Percentiles rank a stretch among this genome's conserved stretches.
These are phyloP conservation scores for Haplosporangium sp. DNA, from an alignment of 371 early-diverging fungal species.

Conservation along the genomic window DNA sequence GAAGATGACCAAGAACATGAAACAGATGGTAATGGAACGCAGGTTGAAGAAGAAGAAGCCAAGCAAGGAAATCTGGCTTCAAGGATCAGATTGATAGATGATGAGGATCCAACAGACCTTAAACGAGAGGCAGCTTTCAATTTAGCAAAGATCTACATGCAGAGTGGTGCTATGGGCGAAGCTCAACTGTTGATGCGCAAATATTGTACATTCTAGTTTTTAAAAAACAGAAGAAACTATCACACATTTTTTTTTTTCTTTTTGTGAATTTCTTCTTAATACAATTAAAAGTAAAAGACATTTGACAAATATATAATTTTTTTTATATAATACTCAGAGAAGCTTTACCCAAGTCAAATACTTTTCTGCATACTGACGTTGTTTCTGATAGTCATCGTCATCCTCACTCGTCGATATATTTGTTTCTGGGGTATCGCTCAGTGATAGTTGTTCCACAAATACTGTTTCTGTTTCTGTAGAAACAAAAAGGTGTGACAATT, in stretches of 20 bases:
- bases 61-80: not conserved
- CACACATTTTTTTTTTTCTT: no score
- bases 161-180: constrained; percentile 76
- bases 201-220: constrained; percentile 68
- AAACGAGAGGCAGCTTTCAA: constrained; percentile 85
- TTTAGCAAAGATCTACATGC: constrained; percentile 73
- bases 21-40: constrained; percentile 20
- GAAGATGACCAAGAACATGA: constrained; percentile 35
- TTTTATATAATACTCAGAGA: not conserved
- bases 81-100: constrained; percentile 22
- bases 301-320: no score
- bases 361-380: not conserved
- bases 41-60: constrained; percentile 1
- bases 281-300: no score
- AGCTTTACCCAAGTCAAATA: constrained; percentile 15
- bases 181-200: constrained; percentile 75
- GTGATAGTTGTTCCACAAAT: not conserved
- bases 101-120: constrained; percentile 62
- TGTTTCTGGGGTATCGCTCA: not conserved
- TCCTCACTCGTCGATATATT: not conserved
- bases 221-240: no score
- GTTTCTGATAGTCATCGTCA: constrained; percentile 1
- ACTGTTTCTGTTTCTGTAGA: constrained; percentile 1
- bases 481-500: not conserved
- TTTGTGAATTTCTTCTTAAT: no score